A percentile compares a stretch with the other conserved stretches of the same genome.
Evolutionary conservation across 495 filamentous ascomycete species (phyloP).

Genomic region (Talaromyces wortmannii): DNA sequence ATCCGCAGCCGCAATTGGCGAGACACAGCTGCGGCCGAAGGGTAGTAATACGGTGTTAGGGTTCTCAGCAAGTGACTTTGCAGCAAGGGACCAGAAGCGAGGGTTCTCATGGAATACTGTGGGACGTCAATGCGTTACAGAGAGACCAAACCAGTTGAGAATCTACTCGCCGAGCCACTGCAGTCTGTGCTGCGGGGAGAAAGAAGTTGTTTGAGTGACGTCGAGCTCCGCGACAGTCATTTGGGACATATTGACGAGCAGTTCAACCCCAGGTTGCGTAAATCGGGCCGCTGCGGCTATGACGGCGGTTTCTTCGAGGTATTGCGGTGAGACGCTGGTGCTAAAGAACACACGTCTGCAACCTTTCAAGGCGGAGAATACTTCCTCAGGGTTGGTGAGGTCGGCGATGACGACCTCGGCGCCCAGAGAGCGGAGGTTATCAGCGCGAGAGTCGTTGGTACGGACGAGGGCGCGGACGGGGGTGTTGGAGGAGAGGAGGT

Average conservation of each 20-base stretch:
- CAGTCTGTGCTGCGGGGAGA: not conserved
- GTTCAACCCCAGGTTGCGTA: not conserved
- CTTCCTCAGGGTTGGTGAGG: not conserved
- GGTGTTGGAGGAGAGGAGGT: not conserved
- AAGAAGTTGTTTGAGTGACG: not conserved
- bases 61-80: not conserved
- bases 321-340: not conserved
- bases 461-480: not conserved
- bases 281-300: not conserved
- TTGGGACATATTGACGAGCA: not conserved
- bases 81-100: not conserved
- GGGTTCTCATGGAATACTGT: not conserved
- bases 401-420: not conserved
- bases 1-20: not conserved
- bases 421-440: not conserved
- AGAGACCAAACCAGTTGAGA: not conserved
- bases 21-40: not conserved
- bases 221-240: not conserved
- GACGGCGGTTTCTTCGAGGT: not conserved
- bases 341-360: not conserved
- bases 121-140: not conserved
- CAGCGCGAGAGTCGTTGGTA: not conserved
- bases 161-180: not conserved
- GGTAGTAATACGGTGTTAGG: not conserved
- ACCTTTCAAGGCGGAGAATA: not conserved